Percentiles rank a stretch among this genome's conserved stretches.
Conservation (phyloP, 2,329 filamentous ascomycete species). For the Alternaria triticina region DNA sequence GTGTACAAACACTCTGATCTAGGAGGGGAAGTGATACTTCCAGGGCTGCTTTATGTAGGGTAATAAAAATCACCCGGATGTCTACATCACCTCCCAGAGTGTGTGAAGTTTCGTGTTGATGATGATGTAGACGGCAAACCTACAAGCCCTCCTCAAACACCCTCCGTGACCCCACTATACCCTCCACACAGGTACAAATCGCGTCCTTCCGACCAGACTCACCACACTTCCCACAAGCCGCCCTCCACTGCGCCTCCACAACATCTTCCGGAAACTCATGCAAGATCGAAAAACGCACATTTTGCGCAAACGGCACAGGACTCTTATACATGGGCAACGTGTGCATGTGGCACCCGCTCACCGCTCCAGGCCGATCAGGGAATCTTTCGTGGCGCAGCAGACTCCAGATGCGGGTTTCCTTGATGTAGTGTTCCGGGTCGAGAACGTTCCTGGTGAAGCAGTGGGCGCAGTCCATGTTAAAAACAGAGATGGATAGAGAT, state of each 20-base stretch:
- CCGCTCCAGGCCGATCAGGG: not conserved
- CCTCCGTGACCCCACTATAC: not conserved
- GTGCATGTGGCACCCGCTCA: not conserved
- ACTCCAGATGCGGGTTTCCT: not conserved
- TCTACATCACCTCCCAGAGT: not conserved
- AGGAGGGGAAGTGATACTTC: not conserved
- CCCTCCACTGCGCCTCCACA: not conserved
- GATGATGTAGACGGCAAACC: not conserved
- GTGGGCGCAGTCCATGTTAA: not conserved
- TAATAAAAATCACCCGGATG: not conserved
- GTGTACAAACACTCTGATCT: not conserved
- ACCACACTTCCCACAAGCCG: not conserved
- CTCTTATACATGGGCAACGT: not conserved
- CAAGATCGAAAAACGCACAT: not conserved
- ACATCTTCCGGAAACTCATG: not conserved
- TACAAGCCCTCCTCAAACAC: not conserved
- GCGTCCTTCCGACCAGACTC: not conserved
- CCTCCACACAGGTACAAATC: not conserved
- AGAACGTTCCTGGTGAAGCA: not conserved
- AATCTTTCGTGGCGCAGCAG: not conserved
- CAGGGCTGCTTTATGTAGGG: not conserved
- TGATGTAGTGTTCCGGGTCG: not conserved
- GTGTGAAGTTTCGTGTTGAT: not conserved
- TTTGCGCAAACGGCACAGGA: not conserved
- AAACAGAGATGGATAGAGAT: not conserved